Evolutionary conservation across 1,284 basidiomycete genomes (phyloP), one percentile per base, ranked within the genome.

Genomic region (Mycosarcoma mackinlayi): DNA sequence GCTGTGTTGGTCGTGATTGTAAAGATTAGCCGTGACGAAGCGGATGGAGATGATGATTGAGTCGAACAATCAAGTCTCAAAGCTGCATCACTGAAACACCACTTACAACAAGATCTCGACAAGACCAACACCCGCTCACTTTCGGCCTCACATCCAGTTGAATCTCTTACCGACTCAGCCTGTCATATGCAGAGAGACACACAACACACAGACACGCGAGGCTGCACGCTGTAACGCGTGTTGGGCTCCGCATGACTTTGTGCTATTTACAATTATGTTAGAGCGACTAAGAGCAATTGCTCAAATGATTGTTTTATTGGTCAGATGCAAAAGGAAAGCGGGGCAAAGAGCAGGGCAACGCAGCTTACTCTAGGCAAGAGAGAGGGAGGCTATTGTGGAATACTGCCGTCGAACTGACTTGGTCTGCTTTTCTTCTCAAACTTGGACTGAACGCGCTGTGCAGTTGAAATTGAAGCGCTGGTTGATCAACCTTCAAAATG

Each of bases 361-460:
- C n/a, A 42, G 57, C 45, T 53, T 46, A 60, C 30, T 46, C 48
- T 7, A 28, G 34, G 21, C 23, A 16, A 45, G 27, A 28, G 2
- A 11, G 30, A 21, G 23, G 7, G 47, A n/a, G n/a, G n/a, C n/a
- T n/a, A n/a, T n/a, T n/a, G 57, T 59, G 57, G 57, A 59, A 59
- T 27, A 34, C n/a, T n/a, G 41, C 37, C 19, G 38, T 28, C 24
- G 11, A 18, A 19, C 16, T 35, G n/a, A 4, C 13, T 34, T 46
- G 31, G n/a, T 45, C 9, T 46, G n/a, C 13, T 16, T 41, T 63
- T 64, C 61, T 64, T 64, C 61, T 56, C 53, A 53, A 64, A 64
- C 41, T 9, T 57, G 54, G 61, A 34, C 50, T 54, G 31, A 56
- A 56, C 61, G 48, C 25, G 40, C 23, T 23, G 23, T 42, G 30